Conservation (phyloP, 192 early-diverging fungal species). For the Umbelopsis isabellina region DNA sequence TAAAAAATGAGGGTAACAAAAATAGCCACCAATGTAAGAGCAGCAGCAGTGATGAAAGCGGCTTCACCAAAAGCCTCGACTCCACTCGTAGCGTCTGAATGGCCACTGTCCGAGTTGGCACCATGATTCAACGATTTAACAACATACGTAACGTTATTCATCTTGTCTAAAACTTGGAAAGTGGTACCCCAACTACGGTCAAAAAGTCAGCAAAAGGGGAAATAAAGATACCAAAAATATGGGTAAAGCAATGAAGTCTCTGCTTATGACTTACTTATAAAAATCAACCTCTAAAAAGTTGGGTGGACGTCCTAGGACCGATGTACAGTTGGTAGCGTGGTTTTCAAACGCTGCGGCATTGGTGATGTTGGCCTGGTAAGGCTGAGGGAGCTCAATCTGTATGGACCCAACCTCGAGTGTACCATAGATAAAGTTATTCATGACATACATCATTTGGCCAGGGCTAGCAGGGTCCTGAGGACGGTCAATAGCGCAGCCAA, state of each 20-base stretch:
- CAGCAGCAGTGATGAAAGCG: background rate
- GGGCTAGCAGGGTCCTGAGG: slow-evolving; percentile 30
- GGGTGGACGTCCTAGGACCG: slow-evolving; percentile 47
- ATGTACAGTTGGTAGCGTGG: slow-evolving; percentile 58
- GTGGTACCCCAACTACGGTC: background rate
- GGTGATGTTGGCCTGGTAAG: slow-evolving; percentile 33
- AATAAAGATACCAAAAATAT: background rate
- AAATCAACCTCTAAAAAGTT: slow-evolving; percentile 76
- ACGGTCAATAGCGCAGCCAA: slow-evolving; percentile 60
- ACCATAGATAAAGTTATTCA: slow-evolving; percentile 74
- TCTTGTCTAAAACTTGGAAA: slow-evolving; percentile 7
- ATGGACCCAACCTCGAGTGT: slow-evolving; percentile 33
- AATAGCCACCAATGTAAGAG: background rate
- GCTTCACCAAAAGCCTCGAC: background rate
- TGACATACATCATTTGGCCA: slow-evolving; percentile 53
- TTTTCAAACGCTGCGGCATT: slow-evolving; percentile 54
- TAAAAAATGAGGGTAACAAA: background rate
- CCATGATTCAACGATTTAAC: background rate
- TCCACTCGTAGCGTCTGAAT: background rate
- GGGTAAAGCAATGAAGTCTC: background rate
- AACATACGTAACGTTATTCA: background rate
- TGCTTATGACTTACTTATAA: slow-evolving; percentile 61
- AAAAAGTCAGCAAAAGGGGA: no score
- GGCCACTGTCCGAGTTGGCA: no score
- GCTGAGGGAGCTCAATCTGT: slow-evolving; percentile 51